Percentiles rank a stretch among this genome's conserved stretches.
Conservation (phyloP, 2,329 filamentous ascomycete species). For the Clonostachys solani region DNA sequence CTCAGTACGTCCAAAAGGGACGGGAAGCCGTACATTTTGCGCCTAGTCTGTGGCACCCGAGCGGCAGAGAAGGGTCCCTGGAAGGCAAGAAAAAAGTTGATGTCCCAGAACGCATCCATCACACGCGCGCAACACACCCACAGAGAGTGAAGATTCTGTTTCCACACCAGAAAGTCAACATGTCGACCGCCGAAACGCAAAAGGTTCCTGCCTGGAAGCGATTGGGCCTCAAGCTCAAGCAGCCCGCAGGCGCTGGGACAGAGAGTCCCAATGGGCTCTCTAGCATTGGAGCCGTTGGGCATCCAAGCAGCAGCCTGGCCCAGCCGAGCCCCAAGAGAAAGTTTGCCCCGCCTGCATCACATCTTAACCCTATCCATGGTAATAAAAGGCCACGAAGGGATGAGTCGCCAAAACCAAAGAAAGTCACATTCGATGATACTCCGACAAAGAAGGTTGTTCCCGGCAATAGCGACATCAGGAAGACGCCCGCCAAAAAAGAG, state of each 20-base stretch:
- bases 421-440: slow-evolving; percentile 43
- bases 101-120: neutral
- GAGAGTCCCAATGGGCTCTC: slow-evolving; percentile 18
- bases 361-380: slow-evolving; percentile 5
- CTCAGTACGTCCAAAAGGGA: too few species aligned
- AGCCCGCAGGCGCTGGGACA: slow-evolving; percentile 20
- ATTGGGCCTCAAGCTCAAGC: slow-evolving; percentile 60
- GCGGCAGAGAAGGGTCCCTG: too few species aligned
- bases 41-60: too few species aligned
- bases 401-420: slow-evolving; percentile 35
- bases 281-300: slow-evolving; percentile 29
- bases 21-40: too few species aligned
- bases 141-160: slow-evolving; percentile 3
- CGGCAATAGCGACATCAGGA: slow-evolving; percentile 14
- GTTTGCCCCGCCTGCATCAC: slow-evolving; percentile 24
- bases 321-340: slow-evolving; percentile 29
- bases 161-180: too few species aligned
- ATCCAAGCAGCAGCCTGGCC: slow-evolving; percentile 19
- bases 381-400: slow-evolving; percentile 6
- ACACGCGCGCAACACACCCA: slow-evolving; percentile 15
- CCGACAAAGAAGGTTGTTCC: slow-evolving; percentile 21
- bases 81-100: neutral
- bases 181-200: neutral
- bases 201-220: slow-evolving; percentile 56
- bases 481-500: slow-evolving; percentile 16